A percentile compares a stretch with the other conserved stretches of the same genome.
Evolutionary conservation across 176 grass and related monocot genomes (phyloP).

Genomic region (Oryza glaberrima): DNA sequence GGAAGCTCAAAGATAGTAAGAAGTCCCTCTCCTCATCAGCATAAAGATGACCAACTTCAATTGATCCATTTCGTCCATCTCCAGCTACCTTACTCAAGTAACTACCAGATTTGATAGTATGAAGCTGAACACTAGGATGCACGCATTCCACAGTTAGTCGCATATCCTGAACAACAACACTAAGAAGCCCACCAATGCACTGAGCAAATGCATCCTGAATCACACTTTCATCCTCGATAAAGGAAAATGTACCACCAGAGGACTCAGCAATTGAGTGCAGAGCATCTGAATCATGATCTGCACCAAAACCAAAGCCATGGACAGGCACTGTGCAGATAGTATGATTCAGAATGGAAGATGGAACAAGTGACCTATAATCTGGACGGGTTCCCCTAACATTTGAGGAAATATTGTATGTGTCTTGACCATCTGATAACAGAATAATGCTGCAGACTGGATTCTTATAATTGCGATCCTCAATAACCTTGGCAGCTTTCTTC

Average conservation of each 20-base stretch:
- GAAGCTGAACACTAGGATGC: constrained; percentile 65
- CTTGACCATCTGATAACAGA: constrained; percentile 96
- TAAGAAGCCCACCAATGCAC: constrained; percentile 96
- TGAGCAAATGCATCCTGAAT: constrained; percentile 99
- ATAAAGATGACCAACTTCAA: constrained; percentile 84
- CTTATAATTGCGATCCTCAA: constrained; percentile 73
- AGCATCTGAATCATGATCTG: constrained; percentile 80
- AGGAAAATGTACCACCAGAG: constrained; percentile 96
- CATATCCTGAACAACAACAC: constrained; percentile 88
- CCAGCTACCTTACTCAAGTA: constrained; percentile 76
- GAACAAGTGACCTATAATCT: constrained; percentile 77
- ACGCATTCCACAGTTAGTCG: constrained; percentile 61
- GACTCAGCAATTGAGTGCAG: constrained; percentile 85
- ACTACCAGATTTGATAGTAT: constrained; percentile 82
- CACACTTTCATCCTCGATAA: constrained; percentile 85
- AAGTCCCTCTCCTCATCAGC: constrained; percentile 97
- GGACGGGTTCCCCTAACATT: constrained; percentile 54
- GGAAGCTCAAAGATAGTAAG: constrained; percentile 65
- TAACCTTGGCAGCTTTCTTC: constrained; percentile 82
- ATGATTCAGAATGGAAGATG: constrained; percentile 59
- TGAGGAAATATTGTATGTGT: constrained; percentile 84
- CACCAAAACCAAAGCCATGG: constrained; percentile 91
- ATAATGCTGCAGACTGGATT: constrained; percentile 95
- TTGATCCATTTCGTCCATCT: constrained; percentile 65
- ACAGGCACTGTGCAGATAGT: constrained; percentile 53